A percentile compares a stretch with the other conserved stretches of the same genome.
phyloP scores from a whole-genome alignment of 177 flowering plant species.

The Vitis hybrid region DNA sequence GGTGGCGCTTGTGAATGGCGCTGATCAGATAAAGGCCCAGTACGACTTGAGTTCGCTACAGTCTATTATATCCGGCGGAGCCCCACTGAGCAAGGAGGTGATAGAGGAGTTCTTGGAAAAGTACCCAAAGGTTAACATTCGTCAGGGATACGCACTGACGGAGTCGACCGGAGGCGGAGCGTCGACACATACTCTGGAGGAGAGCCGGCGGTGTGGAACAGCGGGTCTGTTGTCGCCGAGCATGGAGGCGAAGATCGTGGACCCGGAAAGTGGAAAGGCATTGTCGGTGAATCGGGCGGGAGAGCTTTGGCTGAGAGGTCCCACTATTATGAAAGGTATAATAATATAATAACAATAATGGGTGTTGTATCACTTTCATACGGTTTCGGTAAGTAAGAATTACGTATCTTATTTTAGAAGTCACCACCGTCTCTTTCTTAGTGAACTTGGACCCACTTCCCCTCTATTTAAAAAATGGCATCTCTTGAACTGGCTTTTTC shows the following conservation, averaged over 20 bases:
- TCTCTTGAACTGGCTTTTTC: neutral
- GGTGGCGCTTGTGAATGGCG: constrained; percentile 61
- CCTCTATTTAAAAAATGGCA: no score
- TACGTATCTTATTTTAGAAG: no score
- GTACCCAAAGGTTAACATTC: constrained; percentile 67
- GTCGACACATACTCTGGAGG: constrained; percentile 81
- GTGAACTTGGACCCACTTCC: no score
- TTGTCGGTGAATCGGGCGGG: constrained; percentile 60
- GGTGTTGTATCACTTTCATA: neutral
- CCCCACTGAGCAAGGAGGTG: constrained; percentile 87
- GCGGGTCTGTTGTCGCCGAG: constrained; percentile 77
- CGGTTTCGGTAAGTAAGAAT: neutral
- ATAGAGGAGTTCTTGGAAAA: constrained; percentile 69
- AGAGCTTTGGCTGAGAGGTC: constrained; percentile 89
- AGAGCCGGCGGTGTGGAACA: constrained; percentile 85
- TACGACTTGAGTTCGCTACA: constrained; percentile 59
- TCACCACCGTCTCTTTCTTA: no score
- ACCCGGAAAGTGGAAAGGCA: constrained; percentile 64
- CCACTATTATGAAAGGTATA: constrained; percentile 84
- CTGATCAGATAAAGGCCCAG: constrained; percentile 38
- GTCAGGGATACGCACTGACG: constrained; percentile 92
- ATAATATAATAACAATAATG: neutral
- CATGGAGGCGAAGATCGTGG: constrained; percentile 78
- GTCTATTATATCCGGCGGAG: constrained; percentile 74
- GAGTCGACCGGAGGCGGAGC: constrained; percentile 84